phyloP scores from a whole-genome alignment of 108 stramenopile genomes.

The Discostella stelligeroides region DNA sequence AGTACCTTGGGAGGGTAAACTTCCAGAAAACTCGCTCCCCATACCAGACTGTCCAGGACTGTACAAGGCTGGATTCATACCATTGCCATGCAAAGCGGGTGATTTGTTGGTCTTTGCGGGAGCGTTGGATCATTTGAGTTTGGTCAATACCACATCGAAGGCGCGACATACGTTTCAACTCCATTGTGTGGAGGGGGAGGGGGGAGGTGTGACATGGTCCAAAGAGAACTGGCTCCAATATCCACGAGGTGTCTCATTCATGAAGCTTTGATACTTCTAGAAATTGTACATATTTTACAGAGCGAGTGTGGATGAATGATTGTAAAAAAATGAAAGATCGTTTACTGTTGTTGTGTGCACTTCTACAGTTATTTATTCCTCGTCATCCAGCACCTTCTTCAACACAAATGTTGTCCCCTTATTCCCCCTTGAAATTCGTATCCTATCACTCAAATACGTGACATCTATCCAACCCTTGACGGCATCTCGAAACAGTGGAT shows the following conservation, averaged over 20 bases:
- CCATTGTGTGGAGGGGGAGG: conserved; percentile 86
- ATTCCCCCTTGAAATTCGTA: conserved; percentile 85
- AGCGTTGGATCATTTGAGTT: conserved; percentile 87
- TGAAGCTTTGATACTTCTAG: conserved; percentile 29
- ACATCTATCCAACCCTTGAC: conserved; percentile 92
- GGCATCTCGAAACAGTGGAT: conserved; percentile 77
- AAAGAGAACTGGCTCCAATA: conserved; percentile 93
- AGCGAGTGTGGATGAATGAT: no score
- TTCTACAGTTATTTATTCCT: not conserved
- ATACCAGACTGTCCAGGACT: conserved; percentile 48
- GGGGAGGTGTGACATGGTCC: conserved; percentile 76
- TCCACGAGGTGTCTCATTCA: conserved; percentile 55
- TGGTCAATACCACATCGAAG: conserved; percentile 70
- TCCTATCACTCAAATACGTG: conserved; percentile 79
- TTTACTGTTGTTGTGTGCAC: no score
- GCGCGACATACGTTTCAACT: conserved; percentile 92
- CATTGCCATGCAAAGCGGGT: conserved; percentile 87
- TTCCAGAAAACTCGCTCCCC: conserved; percentile 55
- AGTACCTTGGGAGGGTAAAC: conserved; percentile 71
- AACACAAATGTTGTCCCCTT: conserved; percentile 89
- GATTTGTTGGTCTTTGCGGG: conserved; percentile 88
- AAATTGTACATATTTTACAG: no score
- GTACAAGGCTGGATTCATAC: conserved; percentile 77
- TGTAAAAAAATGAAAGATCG: no score
- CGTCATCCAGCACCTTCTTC: conserved; percentile 55